Base-by-base conservation (phyloP, 2,329 filamentous ascomycete genomes). In the Fusarium equiseti region DNA sequence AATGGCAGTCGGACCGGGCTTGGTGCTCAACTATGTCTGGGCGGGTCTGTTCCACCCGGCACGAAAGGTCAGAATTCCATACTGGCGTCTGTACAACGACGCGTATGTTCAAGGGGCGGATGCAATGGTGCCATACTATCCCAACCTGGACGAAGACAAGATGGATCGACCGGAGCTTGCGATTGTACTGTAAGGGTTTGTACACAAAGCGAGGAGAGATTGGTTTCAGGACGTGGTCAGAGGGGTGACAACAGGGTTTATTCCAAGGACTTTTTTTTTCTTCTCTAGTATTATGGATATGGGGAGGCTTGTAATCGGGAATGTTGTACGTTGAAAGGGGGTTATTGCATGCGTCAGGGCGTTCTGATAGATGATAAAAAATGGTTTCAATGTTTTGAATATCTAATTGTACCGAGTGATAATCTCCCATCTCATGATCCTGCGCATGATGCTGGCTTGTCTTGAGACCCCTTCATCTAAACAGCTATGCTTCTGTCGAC, bases 11-110 rank as follows among this genome's bases (percentile, higher is more conserved):
- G 96, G 96, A 1, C 93, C 94, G 0, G 96, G 96, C 5, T 84
- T 97, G 24, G 93, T 98, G 38, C 92, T 99, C 87, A 99, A 99
- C 83, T 99, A 99, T 80, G 91, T 98, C 65, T 98, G 95, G 95
- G 95, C 96, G 0, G 96, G 96, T 20, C 85, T 99, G 20, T 99
- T 99, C 86, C 97, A 99, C 79, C 95, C 96, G 0, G 96, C 96
- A 5, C 89, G 96, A 68, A 98, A 98, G 83, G 96, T 99, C 57
- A 89, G 96, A 66, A 91, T 90, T 70, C 96, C 97, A 22, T 99
- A 98, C 83, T 99, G 96, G 95, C 87, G 96, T 63, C 84, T 99
- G 45, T 98, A 98, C 83, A 99, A 99, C 76, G 94, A 98, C 80
- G 94, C 95, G 6, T 99, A 99, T 78, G 95, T 98, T 50, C 93